A percentile compares a stretch with the other conserved stretches of the same genome.
Conservation (phyloP, 2,329 filamentous ascomycete species). For the Alternaria viburni region DNA sequence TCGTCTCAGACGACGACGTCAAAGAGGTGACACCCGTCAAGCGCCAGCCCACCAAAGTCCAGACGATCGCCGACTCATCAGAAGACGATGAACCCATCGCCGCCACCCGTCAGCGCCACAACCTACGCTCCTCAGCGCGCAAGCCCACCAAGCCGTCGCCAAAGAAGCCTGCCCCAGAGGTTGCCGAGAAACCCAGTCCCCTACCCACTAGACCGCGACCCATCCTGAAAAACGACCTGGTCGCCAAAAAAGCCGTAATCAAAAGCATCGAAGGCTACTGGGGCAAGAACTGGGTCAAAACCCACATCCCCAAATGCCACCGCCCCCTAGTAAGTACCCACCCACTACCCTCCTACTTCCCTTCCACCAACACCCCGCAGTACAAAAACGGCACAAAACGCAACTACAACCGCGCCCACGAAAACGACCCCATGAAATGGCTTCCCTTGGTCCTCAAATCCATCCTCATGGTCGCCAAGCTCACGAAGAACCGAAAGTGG, state of each 20-base stretch:
- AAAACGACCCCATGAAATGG: conserved; percentile 40
- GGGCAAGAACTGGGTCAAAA: conserved; percentile 36
- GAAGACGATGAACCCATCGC: neutral
- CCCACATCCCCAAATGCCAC: conserved; percentile 39
- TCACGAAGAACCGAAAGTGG: conserved; percentile 28
- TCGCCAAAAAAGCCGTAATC: conserved; percentile 32
- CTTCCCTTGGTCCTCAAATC: conserved; percentile 35
- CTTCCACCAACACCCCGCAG: neutral
- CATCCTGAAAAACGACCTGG: conserved; percentile 35
- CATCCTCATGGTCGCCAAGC: conserved; percentile 31
- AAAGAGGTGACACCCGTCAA: neutral
- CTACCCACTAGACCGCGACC: conserved; percentile 21
- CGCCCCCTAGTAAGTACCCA: conserved; percentile 31
- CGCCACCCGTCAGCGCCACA: neutral
- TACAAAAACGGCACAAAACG: conserved; percentile 21
- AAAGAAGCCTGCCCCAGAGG: conserved; percentile 3
- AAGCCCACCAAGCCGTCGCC: neutral
- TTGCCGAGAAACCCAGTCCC: conserved; percentile 23
- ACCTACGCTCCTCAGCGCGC: neutral
- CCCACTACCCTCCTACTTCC: neutral
- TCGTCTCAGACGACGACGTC: neutral
- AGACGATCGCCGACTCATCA: neutral
- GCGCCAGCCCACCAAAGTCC: neutral
- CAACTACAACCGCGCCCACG: conserved; percentile 23
- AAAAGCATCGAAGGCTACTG: conserved; percentile 35